phyloP scores from a whole-genome alignment of 306 rosid genomes.

The Ormosia semicastrata region DNA sequence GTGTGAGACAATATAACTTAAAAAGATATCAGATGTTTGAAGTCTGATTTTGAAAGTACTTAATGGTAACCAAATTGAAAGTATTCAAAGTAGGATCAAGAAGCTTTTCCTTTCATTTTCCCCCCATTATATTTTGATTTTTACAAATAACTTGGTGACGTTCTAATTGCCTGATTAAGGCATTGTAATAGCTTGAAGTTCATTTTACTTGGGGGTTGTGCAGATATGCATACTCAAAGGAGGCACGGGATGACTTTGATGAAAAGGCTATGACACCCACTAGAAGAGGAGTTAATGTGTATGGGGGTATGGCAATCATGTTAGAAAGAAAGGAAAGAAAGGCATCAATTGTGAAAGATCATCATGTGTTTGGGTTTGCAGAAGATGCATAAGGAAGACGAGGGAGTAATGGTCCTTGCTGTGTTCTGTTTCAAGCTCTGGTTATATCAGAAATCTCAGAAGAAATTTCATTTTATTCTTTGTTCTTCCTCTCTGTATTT shows the following conservation, averaged over 20 bases:
- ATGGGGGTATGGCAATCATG: conserved; percentile 37
- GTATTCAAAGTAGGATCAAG: not conserved
- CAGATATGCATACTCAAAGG: conserved; percentile 57
- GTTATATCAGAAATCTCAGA: not conserved
- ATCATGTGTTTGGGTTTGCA: conserved; percentile 43
- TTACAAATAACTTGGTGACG: not conserved
- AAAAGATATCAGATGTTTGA: not conserved
- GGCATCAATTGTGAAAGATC: conserved; percentile 30
- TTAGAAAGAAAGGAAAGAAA: conserved; percentile 52
- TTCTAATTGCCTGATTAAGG: not conserved
- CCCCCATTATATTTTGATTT: not conserved
- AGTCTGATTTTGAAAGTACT: not conserved
- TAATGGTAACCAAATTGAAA: not conserved
- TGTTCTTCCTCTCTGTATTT: not conserved
- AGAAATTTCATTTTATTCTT: not conserved
- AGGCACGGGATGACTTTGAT: conserved; percentile 44
- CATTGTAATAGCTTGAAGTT: not conserved
- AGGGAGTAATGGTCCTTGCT: conserved; percentile 32
- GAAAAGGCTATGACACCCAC: conserved; percentile 42
- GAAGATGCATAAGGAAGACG: conserved; percentile 52
- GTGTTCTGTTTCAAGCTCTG: not conserved
- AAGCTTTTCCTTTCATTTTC: not conserved
- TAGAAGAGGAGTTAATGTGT: conserved; percentile 39
- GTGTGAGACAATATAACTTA: not conserved
- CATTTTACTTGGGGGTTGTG: not conserved